Evolutionary conservation across 2,329 filamentous ascomycete species (phyloP).

Genomic region (Sarocladiaceae sp.): DNA sequence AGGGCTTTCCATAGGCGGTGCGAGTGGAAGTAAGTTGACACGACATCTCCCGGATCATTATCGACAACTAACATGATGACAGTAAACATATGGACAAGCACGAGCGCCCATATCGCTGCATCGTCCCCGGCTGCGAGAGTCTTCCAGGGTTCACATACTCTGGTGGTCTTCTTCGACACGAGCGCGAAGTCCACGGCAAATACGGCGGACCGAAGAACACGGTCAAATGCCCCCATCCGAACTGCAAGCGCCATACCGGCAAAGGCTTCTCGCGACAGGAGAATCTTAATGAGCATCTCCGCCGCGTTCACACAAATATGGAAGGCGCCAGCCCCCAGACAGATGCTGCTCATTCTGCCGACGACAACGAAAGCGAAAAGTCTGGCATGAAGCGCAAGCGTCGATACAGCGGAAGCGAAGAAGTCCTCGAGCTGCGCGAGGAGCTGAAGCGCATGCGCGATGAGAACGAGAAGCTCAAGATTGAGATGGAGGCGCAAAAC

Average conservation of each 20-base stretch:
- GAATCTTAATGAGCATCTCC: conserved; percentile 89
- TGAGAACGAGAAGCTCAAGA: conserved; percentile 58
- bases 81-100: conserved; percentile 99
- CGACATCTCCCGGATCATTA: not conserved
- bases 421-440: conserved; percentile 53
- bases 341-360: conserved; percentile 30
- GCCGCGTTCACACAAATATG: conserved; percentile 71
- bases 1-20: conserved; percentile 76
- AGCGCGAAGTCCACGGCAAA: conserved; percentile 89
- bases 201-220: conserved; percentile 85
- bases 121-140: conserved; percentile 79
- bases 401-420: conserved; percentile 30
- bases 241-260: conserved; percentile 85
- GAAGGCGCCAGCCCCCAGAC: conserved; percentile 19
- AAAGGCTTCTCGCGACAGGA: conserved; percentile 91
- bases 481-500: conserved; percentile 44
- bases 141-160: conserved; percentile 93
- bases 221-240: conserved; percentile 77
- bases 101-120: conserved; percentile 86
- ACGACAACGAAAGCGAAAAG: conserved; percentile 44
- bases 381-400: conserved; percentile 46
- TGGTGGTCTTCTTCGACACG: conserved; percentile 81
- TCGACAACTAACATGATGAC: conserved; percentile 18
- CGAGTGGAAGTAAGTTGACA: conserved; percentile 81
- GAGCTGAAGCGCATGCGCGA: conserved; percentile 64